phyloP scores from a whole-genome alignment of 768 basidiomycete species.

The Boletus subcaerulescens region DNA sequence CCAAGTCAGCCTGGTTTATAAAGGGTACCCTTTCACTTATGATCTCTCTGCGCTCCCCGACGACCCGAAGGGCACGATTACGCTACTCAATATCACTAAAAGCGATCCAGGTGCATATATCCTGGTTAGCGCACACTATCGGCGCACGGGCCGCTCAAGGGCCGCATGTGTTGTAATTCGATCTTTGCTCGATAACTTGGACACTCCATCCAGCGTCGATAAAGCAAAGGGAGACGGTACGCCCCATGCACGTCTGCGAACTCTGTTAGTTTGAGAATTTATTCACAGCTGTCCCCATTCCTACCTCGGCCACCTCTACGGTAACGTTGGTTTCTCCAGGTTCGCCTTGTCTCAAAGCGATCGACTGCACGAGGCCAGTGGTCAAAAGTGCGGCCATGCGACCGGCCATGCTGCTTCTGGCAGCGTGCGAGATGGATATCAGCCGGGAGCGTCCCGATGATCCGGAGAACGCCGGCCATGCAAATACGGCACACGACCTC shows the following conservation, averaged over 20 bases:
- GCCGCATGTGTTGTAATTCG: slow-evolving; percentile 29
- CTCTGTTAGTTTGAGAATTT: slow-evolving; percentile 15
- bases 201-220: slow-evolving; percentile 6
- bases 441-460: slow-evolving; percentile 25
- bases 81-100: slow-evolving; percentile 25
- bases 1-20: slow-evolving; percentile 26
- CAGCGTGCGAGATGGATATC: slow-evolving; percentile 33
- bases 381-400: slow-evolving; percentile 19
- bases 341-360: slow-evolving; percentile 8
- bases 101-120: slow-evolving; percentile 33
- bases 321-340: slow-evolving; percentile 2
- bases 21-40: slow-evolving; percentile 28
- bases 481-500: slow-evolving; percentile 24
- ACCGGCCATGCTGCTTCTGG: slow-evolving; percentile 29
- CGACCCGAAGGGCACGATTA: slow-evolving; percentile 27
- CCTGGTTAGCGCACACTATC: slow-evolving; percentile 31
- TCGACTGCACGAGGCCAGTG: slow-evolving; percentile 7
- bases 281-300: slow-evolving; percentile 8
- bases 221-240: slow-evolving; percentile 27
- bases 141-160: slow-evolving; percentile 31
- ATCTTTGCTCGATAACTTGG: slow-evolving; percentile 21
- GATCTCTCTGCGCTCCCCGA: slow-evolving; percentile 29
- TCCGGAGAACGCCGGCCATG: slow-evolving; percentile 21
- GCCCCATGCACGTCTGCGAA: slow-evolving; percentile 10
- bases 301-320: slow-evolving; percentile 8